phyloP scores from a whole-genome alignment of 2,329 filamentous ascomycete species.

The Polychaeton citri region DNA sequence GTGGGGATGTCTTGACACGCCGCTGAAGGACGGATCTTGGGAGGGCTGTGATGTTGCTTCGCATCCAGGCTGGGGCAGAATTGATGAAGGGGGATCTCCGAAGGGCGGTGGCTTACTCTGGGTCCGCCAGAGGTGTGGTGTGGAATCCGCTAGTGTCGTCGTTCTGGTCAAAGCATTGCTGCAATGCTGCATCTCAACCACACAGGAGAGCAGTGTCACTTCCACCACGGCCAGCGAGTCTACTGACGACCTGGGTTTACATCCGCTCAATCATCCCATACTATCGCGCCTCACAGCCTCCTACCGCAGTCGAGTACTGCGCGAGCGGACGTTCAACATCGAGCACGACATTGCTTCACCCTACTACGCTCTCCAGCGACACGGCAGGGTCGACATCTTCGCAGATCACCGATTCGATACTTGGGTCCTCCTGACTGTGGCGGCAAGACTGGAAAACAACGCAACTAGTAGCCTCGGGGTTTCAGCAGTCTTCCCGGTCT shows the following conservation, averaged over 20 bases:
- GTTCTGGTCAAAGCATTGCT: not conserved
- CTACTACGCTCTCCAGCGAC: conserved; percentile 61
- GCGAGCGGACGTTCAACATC: conserved; percentile 47
- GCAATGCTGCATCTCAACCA: not conserved
- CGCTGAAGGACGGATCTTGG: not conserved
- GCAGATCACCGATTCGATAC: conserved; percentile 47
- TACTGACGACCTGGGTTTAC: not conserved
- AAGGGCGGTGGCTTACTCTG: too few relatives aligned
- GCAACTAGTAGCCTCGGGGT: conserved; percentile 48
- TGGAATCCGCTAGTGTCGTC: not conserved
- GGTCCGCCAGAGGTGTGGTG: too few relatives aligned
- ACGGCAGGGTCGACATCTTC: conserved; percentile 62
- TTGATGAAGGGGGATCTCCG: too few relatives aligned
- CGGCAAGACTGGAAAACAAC: conserved; percentile 82
- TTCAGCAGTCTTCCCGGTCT: conserved; percentile 59
- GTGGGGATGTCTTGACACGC: conserved; percentile 13
- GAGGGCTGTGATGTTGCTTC: too few relatives aligned
- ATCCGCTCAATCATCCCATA: conserved; percentile 15
- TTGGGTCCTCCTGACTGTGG: conserved; percentile 77
- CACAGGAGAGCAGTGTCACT: not conserved
- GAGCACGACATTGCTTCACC: conserved; percentile 56
- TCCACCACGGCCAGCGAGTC: not conserved
- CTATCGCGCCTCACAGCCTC: conserved; percentile 15
- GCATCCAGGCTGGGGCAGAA: too few relatives aligned
- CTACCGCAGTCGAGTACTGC: conserved; percentile 6